These are phyloP conservation scores for Acanthamoeba triangularis DNA, from an alignment of 208 protist species.

Conservation along the genomic window DNA sequence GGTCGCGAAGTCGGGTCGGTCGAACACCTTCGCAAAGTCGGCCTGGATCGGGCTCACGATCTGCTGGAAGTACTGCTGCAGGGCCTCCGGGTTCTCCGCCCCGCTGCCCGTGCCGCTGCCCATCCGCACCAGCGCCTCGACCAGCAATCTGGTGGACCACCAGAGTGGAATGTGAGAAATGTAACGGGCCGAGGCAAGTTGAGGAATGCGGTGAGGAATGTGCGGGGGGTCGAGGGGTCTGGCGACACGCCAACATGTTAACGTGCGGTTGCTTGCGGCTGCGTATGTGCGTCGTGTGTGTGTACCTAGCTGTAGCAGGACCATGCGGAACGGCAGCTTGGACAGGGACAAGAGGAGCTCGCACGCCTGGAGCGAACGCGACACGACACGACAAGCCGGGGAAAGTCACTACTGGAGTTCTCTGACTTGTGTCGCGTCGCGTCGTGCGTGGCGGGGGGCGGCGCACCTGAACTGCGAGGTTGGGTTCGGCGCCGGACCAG, in stretches of 20 bases:
- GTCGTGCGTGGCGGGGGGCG: not conserved
- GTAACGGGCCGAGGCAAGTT: too few relatives aligned
- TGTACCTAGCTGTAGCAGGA: slow-evolving; percentile 7
- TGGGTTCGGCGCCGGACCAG: slow-evolving; percentile 49
- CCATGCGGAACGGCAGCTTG: slow-evolving; percentile 39
- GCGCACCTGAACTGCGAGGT: not conserved
- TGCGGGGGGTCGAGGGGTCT: not conserved
- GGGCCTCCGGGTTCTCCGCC: not conserved
- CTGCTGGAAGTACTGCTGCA: slow-evolving; percentile 47
- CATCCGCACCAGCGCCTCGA: slow-evolving; percentile 37
- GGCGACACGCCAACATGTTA: too few relatives aligned
- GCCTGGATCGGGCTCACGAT: not conserved
- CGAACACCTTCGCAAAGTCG: not conserved
- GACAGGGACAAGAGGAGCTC: slow-evolving; percentile 36
- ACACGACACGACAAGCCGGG: not conserved
- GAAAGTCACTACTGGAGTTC: too few relatives aligned
- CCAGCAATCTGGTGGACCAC: not conserved
- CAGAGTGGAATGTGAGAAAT: not conserved
- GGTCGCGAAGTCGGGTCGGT: not conserved
- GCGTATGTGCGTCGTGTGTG: too few relatives aligned
- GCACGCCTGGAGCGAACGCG: slow-evolving; percentile 17
- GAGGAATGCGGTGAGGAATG: not conserved
- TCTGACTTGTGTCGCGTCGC: too few relatives aligned
- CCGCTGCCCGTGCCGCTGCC: slow-evolving; percentile 1
- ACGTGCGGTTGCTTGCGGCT: too few relatives aligned